phyloP scores from a whole-genome alignment of 495 filamentous ascomycete species.

The Xeromyces bisporus region DNA sequence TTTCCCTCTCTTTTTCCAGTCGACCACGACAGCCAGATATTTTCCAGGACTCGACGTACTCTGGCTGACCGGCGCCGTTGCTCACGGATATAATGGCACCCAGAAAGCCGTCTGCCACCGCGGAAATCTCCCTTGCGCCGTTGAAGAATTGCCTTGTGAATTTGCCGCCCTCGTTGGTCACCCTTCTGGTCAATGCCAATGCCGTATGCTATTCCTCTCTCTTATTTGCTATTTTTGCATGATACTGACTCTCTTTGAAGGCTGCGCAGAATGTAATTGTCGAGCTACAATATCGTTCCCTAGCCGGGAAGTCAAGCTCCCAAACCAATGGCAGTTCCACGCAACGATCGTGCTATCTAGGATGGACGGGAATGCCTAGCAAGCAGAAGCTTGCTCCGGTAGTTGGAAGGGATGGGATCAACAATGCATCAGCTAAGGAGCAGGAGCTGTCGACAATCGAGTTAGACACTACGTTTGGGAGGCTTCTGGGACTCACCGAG shows the following conservation, averaged over 20 bases:
- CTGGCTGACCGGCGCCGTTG: conserved; percentile 1
- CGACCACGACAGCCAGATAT: no score
- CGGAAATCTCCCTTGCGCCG: conserved; percentile 63
- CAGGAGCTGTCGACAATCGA: conserved; percentile 65
- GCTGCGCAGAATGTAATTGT: conserved; percentile 90
- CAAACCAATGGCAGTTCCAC: conserved; percentile 26
- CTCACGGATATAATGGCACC: conserved; percentile 36
- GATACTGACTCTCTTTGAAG: conserved; percentile 19
- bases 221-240: not conserved
- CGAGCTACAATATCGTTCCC: conserved; percentile 54
- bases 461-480: conserved; percentile 78
- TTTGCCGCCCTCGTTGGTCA: conserved; percentile 68
- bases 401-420: conserved; percentile 55
- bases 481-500: conserved; percentile 60
- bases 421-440: conserved; percentile 38
- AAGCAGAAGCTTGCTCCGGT: conserved; percentile 60
- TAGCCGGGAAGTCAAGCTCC: conserved; percentile 11
- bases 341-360: conserved; percentile 60
- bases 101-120: conserved; percentile 51
- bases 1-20: no score
- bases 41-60: no score
- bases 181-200: conserved; percentile 70
- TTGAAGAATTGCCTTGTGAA: conserved; percentile 92
- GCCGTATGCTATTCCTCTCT: conserved; percentile 34
- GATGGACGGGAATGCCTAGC: conserved; percentile 96